These are phyloP conservation scores for Antarctomyces pellizariae DNA, from an alignment of 495 filamentous ascomycete genomes.

Conservation along the genomic window DNA sequence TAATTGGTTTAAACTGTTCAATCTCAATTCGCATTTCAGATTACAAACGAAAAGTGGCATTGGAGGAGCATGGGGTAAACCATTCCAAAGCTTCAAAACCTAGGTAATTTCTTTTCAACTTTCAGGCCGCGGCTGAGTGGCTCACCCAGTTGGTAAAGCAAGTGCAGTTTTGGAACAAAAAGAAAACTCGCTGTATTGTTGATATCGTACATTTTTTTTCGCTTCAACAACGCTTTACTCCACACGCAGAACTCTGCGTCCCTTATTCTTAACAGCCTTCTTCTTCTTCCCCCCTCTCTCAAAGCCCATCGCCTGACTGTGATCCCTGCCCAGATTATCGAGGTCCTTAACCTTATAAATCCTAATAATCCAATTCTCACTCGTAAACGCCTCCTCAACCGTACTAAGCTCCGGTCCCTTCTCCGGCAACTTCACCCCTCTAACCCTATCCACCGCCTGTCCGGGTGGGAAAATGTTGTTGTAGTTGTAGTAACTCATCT, in stretches of 20 bases:
- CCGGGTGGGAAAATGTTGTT: constrained; percentile 76
- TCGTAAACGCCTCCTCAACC: constrained; percentile 92
- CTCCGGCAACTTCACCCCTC: constrained; percentile 55
- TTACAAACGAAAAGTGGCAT: no score
- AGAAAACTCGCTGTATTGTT: no score
- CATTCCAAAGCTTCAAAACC: no score
- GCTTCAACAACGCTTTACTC: constrained; percentile 29
- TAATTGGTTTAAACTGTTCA: no score
- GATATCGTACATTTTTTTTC: not conserved
- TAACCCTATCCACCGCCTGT: constrained; percentile 80
- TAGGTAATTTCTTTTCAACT: no score
- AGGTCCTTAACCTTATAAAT: constrained; percentile 99
- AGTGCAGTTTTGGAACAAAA: not conserved
- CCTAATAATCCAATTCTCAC: constrained; percentile 99
- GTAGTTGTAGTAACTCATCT: constrained; percentile 99
- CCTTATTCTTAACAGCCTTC: constrained; percentile 56
- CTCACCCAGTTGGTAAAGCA: no score
- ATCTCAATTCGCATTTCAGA: no score
- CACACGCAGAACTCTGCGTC: constrained; percentile 56
- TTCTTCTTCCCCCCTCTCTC: constrained; percentile 90
- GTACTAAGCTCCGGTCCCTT: constrained; percentile 70
- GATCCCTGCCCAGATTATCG: constrained; percentile 85
- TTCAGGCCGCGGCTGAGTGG: no score
- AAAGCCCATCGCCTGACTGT: constrained; percentile 63
- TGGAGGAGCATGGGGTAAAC: no score